These are phyloP conservation scores for Mycena latifolia DNA, from an alignment of 768 basidiomycete genomes.

Conservation along the genomic window DNA sequence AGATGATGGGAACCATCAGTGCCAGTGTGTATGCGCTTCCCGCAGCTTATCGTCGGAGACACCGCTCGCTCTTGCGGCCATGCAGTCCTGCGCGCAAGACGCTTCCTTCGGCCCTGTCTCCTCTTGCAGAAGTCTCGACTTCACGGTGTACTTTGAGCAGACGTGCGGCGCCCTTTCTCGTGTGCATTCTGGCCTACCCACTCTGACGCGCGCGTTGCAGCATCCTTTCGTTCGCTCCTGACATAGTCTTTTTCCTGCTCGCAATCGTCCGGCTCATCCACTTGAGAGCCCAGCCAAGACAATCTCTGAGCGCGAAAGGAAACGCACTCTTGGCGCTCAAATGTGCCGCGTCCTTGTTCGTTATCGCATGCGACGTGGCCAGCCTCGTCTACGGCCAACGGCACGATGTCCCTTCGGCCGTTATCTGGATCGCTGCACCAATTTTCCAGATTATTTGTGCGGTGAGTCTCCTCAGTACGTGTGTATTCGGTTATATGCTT, in stretches of 20 bases:
- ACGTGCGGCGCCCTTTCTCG: conserved; percentile 10
- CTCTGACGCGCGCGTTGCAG: background rate
- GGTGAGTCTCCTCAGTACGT: conserved; percentile 1
- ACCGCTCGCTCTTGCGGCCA: too few relatives aligned
- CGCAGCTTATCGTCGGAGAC: too few relatives aligned
- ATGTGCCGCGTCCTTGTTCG: background rate
- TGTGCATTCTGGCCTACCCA: background rate
- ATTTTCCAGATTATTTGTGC: conserved; percentile 10
- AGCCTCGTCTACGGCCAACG: background rate
- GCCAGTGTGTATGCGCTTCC: too few relatives aligned
- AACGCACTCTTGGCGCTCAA: conserved; percentile 2
- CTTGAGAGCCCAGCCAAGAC: background rate
- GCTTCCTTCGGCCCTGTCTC: conserved; percentile 28
- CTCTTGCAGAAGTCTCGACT: conserved; percentile 32
- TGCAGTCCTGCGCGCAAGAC: conserved; percentile 27
- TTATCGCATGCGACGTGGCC: background rate
- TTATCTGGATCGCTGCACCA: conserved; percentile 4
- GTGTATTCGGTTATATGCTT: background rate
- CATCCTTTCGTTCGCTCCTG: background rate
- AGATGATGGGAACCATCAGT: too few relatives aligned
- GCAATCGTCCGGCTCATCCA: background rate
- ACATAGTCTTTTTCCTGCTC: background rate
- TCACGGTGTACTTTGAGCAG: conserved; percentile 26
- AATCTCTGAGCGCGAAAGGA: background rate
- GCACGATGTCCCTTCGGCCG: background rate